Evolutionary conservation across 208 protist species (phyloP), one percentile per base, ranked within the genome.

Genomic region (Leishmania major): DNA sequence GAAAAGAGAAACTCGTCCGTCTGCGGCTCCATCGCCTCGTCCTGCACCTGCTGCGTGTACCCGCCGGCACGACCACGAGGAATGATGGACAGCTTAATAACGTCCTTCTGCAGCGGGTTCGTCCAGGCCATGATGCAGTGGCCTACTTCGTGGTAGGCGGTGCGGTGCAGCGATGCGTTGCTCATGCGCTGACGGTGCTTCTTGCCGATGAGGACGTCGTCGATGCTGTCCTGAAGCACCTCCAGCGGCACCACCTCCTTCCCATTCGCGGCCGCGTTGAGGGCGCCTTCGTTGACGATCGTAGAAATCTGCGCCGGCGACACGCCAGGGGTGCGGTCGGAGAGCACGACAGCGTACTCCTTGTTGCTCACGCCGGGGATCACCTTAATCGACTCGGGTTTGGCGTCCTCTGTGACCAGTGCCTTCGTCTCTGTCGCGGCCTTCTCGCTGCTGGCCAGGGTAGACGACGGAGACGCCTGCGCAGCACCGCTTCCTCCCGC

Each of bases 121-220:
- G 86, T 86, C 95, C 96, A 98, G 1, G 98, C 95, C 84, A 99
- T 98, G 55, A 99, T 92, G 43, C 97, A 97, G 89, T 99, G 99
- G 19, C 99, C 98, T 13, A 97, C 97, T 86, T 99, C 99, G 92
- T 99, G 99, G 80, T 99, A 99, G 0, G 99, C 98, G 17, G 96
- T 98, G 43, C 96, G 94, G 73, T 91, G 78, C 73, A 97, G 78
- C 7, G 96, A 95, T 8, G 69, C 47, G n/a, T 92, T 86, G 73
- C 91, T 94, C 96, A 98, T 98, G 57, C 96, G 90, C 85, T 97
- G 91, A 17, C 96, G 93, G 88, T 98, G 94, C 86, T 98, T 98
- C 85, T 97, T 98, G 67, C 96, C 96, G 80, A 98, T 97, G 40
- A 98, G 90, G 5, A 98, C 96, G 76, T 98, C 95, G 83, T 98